Conservation (phyloP, 164 flowering plant species). For the Paratinospora sagittata region DNA sequence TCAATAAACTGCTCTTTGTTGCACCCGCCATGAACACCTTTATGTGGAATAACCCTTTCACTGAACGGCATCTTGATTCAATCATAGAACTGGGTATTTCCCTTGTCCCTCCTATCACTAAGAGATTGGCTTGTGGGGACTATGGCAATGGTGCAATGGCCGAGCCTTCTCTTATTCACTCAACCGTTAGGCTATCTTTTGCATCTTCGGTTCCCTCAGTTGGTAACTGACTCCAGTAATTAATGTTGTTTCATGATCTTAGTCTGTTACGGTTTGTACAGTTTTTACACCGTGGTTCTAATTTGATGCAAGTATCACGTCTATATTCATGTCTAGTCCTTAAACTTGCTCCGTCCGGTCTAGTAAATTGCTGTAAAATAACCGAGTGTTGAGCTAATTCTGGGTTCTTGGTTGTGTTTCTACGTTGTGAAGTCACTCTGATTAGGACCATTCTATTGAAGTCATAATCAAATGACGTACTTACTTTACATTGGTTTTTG, state of each 20-base stretch:
- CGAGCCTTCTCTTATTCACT: conserved; percentile 62
- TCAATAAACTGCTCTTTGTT: conserved; percentile 67
- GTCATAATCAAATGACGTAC: not conserved
- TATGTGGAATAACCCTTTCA: conserved; percentile 92
- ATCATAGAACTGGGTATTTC: conserved; percentile 68
- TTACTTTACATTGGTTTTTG: not conserved
- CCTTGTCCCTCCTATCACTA: conserved; percentile 71
- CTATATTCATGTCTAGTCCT: not conserved
- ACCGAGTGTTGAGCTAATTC: not conserved
- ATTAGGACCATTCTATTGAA: not conserved
- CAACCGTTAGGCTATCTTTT: conserved; percentile 61
- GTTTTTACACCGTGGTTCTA: too few species aligned
- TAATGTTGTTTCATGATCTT: not conserved
- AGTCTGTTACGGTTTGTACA: not conserved
- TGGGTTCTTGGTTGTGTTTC: not conserved
- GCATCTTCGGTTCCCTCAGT: conserved; percentile 29
- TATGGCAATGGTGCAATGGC: conserved; percentile 96
- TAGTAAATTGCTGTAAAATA: not conserved
- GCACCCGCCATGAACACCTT: conserved; percentile 96
- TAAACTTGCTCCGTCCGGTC: not conserved
- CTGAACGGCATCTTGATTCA: conserved; percentile 59
- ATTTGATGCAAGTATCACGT: not conserved
- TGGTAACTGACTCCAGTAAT: conserved; percentile 8
- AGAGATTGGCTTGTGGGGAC: conserved; percentile 84
- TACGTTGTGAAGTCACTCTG: not conserved